These are phyloP conservation scores for Penicillium oxalicum DNA, from an alignment of 2,329 filamentous ascomycete species.

Conservation along the genomic window DNA sequence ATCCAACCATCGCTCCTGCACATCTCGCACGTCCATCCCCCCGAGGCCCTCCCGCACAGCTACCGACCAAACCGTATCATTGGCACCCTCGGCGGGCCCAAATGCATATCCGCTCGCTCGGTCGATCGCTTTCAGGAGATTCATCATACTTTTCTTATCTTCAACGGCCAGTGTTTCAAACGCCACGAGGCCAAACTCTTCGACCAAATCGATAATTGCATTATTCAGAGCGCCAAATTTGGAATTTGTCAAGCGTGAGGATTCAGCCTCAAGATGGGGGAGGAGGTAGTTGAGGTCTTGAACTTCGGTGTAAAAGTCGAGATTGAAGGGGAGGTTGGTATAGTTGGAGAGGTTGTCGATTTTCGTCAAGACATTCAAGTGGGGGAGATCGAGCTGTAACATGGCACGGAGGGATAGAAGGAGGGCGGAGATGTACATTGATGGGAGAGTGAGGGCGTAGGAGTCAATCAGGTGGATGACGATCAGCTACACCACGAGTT, in stretches of 20 bases:
- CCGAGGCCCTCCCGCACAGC: slow-evolving; percentile 70
- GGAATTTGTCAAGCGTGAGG: slow-evolving; percentile 59
- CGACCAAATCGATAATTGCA: slow-evolving; percentile 78
- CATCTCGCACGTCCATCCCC: slow-evolving; percentile 75
- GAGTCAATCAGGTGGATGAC: slow-evolving; percentile 91
- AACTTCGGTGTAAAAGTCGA: slow-evolving; percentile 96
- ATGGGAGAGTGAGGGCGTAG: slow-evolving; percentile 86
- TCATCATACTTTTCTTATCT: slow-evolving; percentile 96
- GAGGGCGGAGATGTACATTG: slow-evolving; percentile 89
- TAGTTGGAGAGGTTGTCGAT: slow-evolving; percentile 90
- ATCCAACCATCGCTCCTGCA: slow-evolving; percentile 95
- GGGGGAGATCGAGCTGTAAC: slow-evolving; percentile 95
- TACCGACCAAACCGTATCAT: slow-evolving; percentile 95
- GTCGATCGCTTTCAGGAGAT: slow-evolving; percentile 80
- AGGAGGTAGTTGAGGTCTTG: slow-evolving; percentile 84
- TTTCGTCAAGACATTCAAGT: slow-evolving; percentile 94
- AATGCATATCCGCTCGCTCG: slow-evolving; percentile 90
- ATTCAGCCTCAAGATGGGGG: slow-evolving; percentile 72
- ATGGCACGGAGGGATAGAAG: slow-evolving; percentile 90
- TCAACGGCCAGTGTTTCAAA: slow-evolving; percentile 95
- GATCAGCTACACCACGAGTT: slow-evolving; percentile 59
- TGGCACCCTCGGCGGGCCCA: slow-evolving; percentile 80
- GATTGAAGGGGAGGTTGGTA: slow-evolving; percentile 82
- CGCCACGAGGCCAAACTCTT: slow-evolving; percentile 80
- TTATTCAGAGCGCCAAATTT: slow-evolving; percentile 83